Evolutionary conservation across 1,284 basidiomycete genomes (phyloP).

Genomic region (Pascua guehoae): DNA sequence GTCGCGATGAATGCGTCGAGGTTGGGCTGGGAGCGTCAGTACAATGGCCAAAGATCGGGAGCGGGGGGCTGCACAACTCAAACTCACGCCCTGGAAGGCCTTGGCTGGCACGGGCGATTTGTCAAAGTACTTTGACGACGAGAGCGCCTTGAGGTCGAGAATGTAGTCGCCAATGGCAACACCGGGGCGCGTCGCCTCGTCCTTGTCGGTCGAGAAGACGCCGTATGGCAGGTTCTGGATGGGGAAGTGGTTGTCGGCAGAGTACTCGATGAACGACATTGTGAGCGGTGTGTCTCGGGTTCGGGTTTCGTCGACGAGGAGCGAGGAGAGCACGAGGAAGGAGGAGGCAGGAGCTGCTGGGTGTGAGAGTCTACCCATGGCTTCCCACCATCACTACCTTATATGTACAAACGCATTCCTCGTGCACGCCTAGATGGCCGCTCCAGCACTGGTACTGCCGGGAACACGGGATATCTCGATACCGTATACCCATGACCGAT

Average conservation of each 20-base stretch:
- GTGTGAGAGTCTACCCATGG: too few species aligned
- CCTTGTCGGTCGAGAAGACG: constrained; percentile 13
- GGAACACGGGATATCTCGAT: too few species aligned
- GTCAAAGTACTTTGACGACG: constrained; percentile 4
- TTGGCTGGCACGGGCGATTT: constrained; percentile 5
- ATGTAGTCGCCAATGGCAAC: constrained; percentile 20
- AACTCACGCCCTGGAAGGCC: constrained; percentile 17
- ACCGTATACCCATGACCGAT: too few species aligned
- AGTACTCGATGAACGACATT: constrained; percentile 13
- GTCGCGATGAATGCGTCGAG: constrained; percentile 13
- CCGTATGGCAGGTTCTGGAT: constrained; percentile 21
- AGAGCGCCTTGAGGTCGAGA: constrained; percentile 18
- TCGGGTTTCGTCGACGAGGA: too few species aligned
- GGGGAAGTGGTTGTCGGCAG: constrained; percentile 17
- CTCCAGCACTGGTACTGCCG: too few species aligned
- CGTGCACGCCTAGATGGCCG: too few species aligned
- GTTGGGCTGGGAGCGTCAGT: constrained; percentile 2
- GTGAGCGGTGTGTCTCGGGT: not conserved
- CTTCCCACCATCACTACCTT: too few species aligned
- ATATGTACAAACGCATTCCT: too few species aligned
- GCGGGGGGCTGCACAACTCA: not conserved
- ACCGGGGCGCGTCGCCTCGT: constrained; percentile 10
- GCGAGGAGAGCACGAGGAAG: too few species aligned
- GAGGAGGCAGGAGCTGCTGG: too few species aligned
- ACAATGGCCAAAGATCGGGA: not conserved